Conservation (phyloP, 345 rosid genomes). For the Gossypium turneri region DNA sequence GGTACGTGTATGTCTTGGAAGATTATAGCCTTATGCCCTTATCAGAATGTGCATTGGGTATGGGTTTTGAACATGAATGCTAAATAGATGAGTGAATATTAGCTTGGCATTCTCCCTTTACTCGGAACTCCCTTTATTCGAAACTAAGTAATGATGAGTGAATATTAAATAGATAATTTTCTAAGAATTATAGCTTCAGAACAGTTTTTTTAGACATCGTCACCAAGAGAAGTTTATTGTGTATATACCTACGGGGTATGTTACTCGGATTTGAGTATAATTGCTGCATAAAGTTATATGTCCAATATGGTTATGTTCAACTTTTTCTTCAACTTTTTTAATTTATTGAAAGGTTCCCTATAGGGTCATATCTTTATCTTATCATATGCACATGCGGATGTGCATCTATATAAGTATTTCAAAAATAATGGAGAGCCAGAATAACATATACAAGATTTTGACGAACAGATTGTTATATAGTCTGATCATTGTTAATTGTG, state of each 20-base stretch:
- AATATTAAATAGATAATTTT: not conserved
- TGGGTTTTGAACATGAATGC: not conserved
- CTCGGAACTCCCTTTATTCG: not conserved
- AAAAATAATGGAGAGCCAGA: too few species aligned
- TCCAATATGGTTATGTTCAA: not conserved
- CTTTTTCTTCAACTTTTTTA: not conserved
- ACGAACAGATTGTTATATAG: not conserved
- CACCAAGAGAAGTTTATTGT: not conserved
- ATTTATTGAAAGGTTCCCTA: not conserved
- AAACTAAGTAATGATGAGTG: not conserved
- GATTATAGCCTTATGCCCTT: not conserved
- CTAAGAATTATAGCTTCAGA: not conserved
- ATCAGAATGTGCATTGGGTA: not conserved
- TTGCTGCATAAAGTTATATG: not conserved
- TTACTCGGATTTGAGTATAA: not conserved
- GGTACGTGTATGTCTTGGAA: not conserved
- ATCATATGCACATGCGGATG: too few species aligned
- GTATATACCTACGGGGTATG: not conserved
- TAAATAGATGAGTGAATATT: not conserved
- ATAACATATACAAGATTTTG: not conserved
- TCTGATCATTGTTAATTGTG: not conserved
- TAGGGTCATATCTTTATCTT: not conserved
- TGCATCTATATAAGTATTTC: not conserved
- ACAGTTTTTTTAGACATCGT: not conserved
- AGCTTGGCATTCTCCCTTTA: not conserved